Evolutionary conservation across 768 basidiomycete species (phyloP).

Genomic region (Leccinum boreale): DNA sequence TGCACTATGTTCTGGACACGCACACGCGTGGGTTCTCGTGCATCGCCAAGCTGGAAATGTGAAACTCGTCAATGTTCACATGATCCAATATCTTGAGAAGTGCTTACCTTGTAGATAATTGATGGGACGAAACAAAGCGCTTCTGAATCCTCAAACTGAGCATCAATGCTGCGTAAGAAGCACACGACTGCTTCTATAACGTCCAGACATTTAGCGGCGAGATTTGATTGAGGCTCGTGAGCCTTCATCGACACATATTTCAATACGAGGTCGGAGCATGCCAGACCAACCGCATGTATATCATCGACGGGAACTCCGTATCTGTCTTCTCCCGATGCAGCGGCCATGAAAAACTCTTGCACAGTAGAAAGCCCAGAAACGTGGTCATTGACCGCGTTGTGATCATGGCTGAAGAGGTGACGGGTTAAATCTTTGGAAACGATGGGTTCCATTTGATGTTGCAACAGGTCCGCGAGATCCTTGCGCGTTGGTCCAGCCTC

Average conservation of each 20-base stretch:
- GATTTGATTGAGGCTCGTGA: slow-evolving; percentile 88
- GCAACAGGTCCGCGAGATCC: slow-evolving; percentile 82
- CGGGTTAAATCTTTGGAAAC: slow-evolving; percentile 71
- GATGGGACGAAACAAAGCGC: slow-evolving; percentile 87
- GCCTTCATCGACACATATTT: slow-evolving; percentile 92
- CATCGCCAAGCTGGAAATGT: slow-evolving; percentile 78
- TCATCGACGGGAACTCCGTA: slow-evolving; percentile 44
- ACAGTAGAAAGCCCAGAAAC: slow-evolving; percentile 72
- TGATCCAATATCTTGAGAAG: background rate
- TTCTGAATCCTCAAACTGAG: slow-evolving; percentile 83
- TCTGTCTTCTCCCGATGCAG: slow-evolving; percentile 54
- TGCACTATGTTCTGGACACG: slow-evolving; percentile 86
- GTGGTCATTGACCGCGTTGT: slow-evolving; percentile 91
- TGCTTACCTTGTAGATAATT: slow-evolving; percentile 78
- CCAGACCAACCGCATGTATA: slow-evolving; percentile 63
- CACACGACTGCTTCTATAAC: slow-evolving; percentile 74
- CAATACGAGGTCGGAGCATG: slow-evolving; percentile 86
- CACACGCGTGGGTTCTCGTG: slow-evolving; percentile 73
- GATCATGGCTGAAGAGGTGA: slow-evolving; percentile 91
- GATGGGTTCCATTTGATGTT: slow-evolving; percentile 89
- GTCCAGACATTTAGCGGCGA: slow-evolving; percentile 85
- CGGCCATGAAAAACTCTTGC: slow-evolving; percentile 68
- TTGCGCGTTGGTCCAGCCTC: slow-evolving; percentile 80
- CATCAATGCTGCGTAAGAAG: slow-evolving; percentile 68
- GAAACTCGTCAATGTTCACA: background rate